A percentile compares a stretch with the other conserved stretches of the same genome.
Evolutionary conservation across 2,329 filamentous ascomycete genomes (phyloP).

Genomic region (Fusarium zealandicum): DNA sequence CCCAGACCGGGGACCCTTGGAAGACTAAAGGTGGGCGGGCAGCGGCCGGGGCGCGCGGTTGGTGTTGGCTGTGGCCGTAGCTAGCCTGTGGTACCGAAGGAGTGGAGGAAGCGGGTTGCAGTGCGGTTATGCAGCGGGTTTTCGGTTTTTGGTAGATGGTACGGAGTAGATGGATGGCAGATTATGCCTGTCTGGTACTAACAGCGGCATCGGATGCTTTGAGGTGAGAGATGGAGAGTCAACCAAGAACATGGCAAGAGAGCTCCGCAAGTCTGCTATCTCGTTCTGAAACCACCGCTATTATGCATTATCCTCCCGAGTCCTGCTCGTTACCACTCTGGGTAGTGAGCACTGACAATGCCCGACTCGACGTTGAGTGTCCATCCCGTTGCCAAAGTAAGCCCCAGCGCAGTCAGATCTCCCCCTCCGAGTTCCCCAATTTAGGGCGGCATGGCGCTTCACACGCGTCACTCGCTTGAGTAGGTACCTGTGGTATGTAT

Average conservation of each 20-base stretch:
- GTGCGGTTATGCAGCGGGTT: slow-evolving; percentile 15
- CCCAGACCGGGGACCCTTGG: slow-evolving; percentile 28
- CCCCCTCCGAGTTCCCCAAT: slow-evolving; percentile 13
- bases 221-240: background rate
- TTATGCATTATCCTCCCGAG: too few species aligned
- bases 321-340: too few species aligned
- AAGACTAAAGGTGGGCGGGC: slow-evolving; percentile 23
- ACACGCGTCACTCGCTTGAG: slow-evolving; percentile 35
- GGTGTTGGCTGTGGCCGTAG: slow-evolving; percentile 24
- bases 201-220: too few species aligned
- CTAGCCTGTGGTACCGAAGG: slow-evolving; percentile 7
- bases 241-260: too few species aligned
- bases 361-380: slow-evolving; percentile 19
- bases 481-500: slow-evolving; percentile 17
- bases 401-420: slow-evolving; percentile 19
- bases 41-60: slow-evolving; percentile 35
- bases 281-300: too few species aligned
- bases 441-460: slow-evolving; percentile 42
- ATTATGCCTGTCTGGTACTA: background rate
- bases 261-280: too few species aligned
- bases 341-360: background rate
- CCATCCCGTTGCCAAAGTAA: slow-evolving; percentile 19
- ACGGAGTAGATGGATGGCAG: slow-evolving; percentile 3
- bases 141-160: too few species aligned
- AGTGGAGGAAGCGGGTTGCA: slow-evolving; percentile 8